These are phyloP conservation scores for Phyllosticta ampelicida DNA, from an alignment of 2,329 filamentous ascomycete species.

Conservation along the genomic window DNA sequence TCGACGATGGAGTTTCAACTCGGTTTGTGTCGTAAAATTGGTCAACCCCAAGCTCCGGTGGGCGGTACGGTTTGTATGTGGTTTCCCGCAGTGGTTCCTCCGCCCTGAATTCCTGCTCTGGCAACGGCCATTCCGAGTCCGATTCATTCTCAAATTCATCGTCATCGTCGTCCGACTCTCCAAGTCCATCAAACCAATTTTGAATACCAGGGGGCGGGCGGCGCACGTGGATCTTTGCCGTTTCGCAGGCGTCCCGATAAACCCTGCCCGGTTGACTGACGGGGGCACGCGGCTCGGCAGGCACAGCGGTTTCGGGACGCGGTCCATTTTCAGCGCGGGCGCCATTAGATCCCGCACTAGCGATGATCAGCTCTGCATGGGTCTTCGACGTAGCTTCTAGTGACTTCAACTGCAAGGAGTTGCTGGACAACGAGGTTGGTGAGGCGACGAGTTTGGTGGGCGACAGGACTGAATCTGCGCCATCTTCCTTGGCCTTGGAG, in stretches of 20 bases:
- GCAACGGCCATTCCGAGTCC: background rate
- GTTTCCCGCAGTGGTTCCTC: background rate
- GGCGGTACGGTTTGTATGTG: background rate
- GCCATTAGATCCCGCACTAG: background rate
- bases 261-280: background rate
- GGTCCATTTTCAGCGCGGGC: conserved; percentile 9
- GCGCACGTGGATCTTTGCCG: conserved; percentile 36
- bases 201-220: conserved; percentile 38
- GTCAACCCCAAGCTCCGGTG: background rate
- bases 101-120: background rate
- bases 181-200: conserved; percentile 41
- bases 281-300: conserved; percentile 7
- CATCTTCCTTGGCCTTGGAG: conserved; percentile 18
- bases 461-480: conserved; percentile 22
- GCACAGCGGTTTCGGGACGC: conserved; percentile 14
- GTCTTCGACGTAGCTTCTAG: background rate
- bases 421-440: conserved; percentile 28
- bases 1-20: background rate
- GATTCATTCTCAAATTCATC: conserved; percentile 14
- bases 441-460: conserved; percentile 31
- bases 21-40: background rate
- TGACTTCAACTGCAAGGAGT: conserved; percentile 23
- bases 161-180: conserved; percentile 29
- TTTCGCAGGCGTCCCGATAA: conserved; percentile 24
- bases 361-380: background rate